Base-by-base conservation (phyloP, 805 yeast genomes). In the Jamesozyma rosinii region DNA sequence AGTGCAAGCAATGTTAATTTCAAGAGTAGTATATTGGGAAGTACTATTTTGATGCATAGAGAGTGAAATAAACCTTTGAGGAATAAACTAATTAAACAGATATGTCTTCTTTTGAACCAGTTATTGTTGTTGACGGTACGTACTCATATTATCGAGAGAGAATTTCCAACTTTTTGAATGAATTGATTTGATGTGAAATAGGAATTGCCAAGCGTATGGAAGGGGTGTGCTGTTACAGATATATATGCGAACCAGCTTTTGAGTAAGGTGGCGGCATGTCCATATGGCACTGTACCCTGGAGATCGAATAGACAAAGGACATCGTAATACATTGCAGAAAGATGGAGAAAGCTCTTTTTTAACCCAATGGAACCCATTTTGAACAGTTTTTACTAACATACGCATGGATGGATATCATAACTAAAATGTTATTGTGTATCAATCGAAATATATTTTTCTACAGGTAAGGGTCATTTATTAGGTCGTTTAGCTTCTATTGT, bases 401-500 rank as follows among this genome's bases (percentile, higher is more conserved):
- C 19, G n/a, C n/a, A n/a, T n/a, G n/a, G n/a, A n/a, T n/a, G n/a
- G n/a, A n/a, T n/a, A n/a, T n/a, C n/a, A n/a, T n/a, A n/a, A n/a
- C n/a, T n/a, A n/a, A n/a, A n/a, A n/a, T n/a, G n/a, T n/a, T n/a
- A n/a, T n/a, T n/a, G n/a, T n/a, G n/a, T n/a, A n/a, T n/a, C n/a
- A n/a, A n/a, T n/a, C n/a, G n/a, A n/a, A n/a, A n/a, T n/a, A n/a
- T n/a, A n/a, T n/a, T 24, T 46, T 44, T 36, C 41, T 45, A 61
- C 55, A 74, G 82, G 81, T 80, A 89, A 92, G 87, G 98, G 97
- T 70, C 99, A 92, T 77, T 83, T 92, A 70, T 81, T 92, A 71
- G 99, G 99, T 75, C 95, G 99, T 81, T 86, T 92, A 71, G 98
- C 98, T 63, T 87, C 97, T 64, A 83, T 80, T 68, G 88, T 92